phyloP scores from a whole-genome alignment of 306 rosid species.

The Psophocarpus tetragonolobus region DNA sequence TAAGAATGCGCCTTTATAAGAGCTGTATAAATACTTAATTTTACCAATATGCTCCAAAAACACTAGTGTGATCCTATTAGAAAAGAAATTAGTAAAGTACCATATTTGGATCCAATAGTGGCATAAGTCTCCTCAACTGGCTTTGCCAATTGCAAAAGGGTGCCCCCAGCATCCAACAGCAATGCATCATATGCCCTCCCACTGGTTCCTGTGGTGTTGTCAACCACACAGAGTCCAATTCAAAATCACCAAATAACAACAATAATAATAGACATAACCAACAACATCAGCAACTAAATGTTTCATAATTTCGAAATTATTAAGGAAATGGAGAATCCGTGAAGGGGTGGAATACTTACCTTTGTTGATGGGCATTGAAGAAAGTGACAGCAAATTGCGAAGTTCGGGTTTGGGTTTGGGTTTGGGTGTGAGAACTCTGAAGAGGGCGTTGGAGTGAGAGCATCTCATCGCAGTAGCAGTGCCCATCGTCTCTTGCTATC shows the following conservation, averaged over 20 bases:
- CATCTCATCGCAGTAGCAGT: conserved; percentile 44
- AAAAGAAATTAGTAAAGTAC: conserved; percentile 27
- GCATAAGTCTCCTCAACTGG: conserved; percentile 84
- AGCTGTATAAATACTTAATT: no score
- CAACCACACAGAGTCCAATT: not conserved
- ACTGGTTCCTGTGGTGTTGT: not conserved
- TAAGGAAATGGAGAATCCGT: not conserved
- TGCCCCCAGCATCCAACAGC: conserved; percentile 95
- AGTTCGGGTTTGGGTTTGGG: conserved; percentile 50
- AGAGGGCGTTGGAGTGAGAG: conserved; percentile 38
- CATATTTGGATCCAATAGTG: conserved; percentile 71
- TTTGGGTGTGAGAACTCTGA: conserved; percentile 51
- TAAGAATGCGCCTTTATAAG: no score
- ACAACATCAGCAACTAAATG: not conserved
- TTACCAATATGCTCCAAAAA: no score
- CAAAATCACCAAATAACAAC: not conserved
- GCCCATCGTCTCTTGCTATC: conserved; percentile 51
- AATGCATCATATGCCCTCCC: conserved; percentile 66
- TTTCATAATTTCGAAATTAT: not conserved
- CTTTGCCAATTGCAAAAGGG: conserved; percentile 77
- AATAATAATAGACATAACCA: not conserved
- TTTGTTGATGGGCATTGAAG: conserved; percentile 38
- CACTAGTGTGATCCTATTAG: not conserved
- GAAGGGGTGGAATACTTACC: conserved; percentile 29
- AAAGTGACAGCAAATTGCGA: conserved; percentile 34